phyloP scores from a whole-genome alignment of 768 basidiomycete species.

The Boletus sp. region DNA sequence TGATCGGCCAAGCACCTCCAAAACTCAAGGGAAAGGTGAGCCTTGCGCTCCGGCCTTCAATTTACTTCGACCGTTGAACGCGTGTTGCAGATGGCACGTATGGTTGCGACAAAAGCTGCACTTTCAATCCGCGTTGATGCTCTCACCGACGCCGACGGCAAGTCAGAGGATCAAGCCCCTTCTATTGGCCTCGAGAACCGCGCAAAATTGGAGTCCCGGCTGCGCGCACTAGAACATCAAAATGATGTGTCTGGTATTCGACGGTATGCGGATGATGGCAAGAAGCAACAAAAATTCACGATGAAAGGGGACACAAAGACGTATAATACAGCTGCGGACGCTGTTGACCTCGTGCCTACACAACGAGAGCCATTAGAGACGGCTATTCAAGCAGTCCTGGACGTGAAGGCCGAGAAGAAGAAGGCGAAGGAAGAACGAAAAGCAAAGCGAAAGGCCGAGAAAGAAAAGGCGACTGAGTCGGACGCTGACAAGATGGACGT shows the following conservation, averaged over 20 bases:
- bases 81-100: constrained; percentile 84
- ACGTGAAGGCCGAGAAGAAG: constrained; percentile 87
- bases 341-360: constrained; percentile 78
- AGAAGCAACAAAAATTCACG: constrained; percentile 78
- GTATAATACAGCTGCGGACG: constrained; percentile 87
- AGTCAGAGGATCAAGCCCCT: constrained; percentile 78
- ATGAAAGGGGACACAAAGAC: constrained; percentile 74
- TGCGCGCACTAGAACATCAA: constrained; percentile 86
- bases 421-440: constrained; percentile 74
- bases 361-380: constrained; percentile 78
- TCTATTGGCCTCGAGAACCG: constrained; percentile 92
- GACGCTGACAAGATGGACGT: constrained; percentile 45
- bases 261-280: constrained; percentile 56
- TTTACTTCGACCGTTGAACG: constrained; percentile 2
- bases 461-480: constrained; percentile 47
- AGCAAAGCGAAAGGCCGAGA: constrained; percentile 60
- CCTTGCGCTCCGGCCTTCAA: constrained; percentile 34
- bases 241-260: constrained; percentile 71
- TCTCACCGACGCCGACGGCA: constrained; percentile 87
- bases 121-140: constrained; percentile 98
- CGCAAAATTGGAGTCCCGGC: constrained; percentile 90
- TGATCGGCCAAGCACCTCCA: constrained; percentile 95
- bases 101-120: constrained; percentile 98
- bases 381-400: constrained; percentile 71
- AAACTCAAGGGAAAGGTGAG: constrained; percentile 95